These are phyloP conservation scores for Monilinia aucupariae DNA, from an alignment of 2,329 filamentous ascomycete species.

Conservation along the genomic window DNA sequence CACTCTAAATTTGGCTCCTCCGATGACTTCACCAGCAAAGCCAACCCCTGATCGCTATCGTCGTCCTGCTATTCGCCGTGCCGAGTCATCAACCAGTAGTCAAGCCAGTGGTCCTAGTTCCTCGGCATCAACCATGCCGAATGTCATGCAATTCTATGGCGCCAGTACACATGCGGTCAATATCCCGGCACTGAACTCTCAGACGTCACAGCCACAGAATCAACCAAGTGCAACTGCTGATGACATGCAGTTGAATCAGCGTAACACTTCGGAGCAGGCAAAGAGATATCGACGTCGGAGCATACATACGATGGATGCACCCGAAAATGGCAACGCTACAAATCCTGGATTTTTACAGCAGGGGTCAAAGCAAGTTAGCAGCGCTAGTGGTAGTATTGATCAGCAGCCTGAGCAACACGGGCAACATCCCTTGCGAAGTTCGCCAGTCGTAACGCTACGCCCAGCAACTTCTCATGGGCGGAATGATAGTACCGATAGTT, in stretches of 20 bases:
- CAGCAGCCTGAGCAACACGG: slow-evolving; percentile 32
- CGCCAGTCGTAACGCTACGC: slow-evolving; percentile 28
- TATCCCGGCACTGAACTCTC: slow-evolving; percentile 26
- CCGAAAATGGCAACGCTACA: slow-evolving; percentile 21
- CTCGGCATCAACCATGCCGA: slow-evolving; percentile 49
- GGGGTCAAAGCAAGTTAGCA: slow-evolving; percentile 31
- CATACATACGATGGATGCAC: slow-evolving; percentile 59
- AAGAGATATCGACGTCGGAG: slow-evolving; percentile 79
- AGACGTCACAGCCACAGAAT: slow-evolving; percentile 30
- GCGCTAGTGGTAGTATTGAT: slow-evolving; percentile 32
- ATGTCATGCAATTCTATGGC: slow-evolving; percentile 51
- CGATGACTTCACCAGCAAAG: slow-evolving; percentile 49
- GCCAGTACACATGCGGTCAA: slow-evolving; percentile 35
- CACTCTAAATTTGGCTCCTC: slow-evolving; percentile 47
- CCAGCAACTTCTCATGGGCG: slow-evolving; percentile 32
- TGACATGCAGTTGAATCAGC: slow-evolving; percentile 49
- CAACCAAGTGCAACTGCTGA: slow-evolving; percentile 25
- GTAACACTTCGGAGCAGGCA: slow-evolving; percentile 56
- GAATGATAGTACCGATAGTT: slow-evolving; percentile 61
- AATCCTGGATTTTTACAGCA: slow-evolving; percentile 26
- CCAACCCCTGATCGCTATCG: slow-evolving; percentile 79
- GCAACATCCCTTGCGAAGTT: slow-evolving; percentile 34
- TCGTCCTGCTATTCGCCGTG: slow-evolving; percentile 53
- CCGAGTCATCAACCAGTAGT: slow-evolving; percentile 34
- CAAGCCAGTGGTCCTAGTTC: slow-evolving; percentile 30